Evolutionary conservation across 192 early-diverging fungal genomes (phyloP).

Genomic region (Coemansia sp.): DNA sequence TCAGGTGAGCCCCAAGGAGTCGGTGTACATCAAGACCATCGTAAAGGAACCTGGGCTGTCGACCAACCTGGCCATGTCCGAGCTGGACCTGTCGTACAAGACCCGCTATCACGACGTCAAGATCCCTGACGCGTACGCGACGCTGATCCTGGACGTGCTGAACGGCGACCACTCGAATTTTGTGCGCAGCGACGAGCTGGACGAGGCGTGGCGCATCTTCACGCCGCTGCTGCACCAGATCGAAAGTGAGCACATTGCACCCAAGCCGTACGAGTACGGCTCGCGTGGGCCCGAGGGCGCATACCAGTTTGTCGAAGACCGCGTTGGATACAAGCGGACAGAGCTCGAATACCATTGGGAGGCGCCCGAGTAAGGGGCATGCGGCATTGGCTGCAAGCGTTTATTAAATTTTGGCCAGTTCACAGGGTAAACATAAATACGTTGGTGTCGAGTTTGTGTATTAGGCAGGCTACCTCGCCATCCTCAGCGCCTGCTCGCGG

Average conservation of each 20-base stretch:
- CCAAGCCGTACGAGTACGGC: constrained; percentile 76
- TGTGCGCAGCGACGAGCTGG: constrained; percentile 88
- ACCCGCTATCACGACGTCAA: constrained; percentile 79
- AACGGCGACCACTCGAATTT: constrained; percentile 95
- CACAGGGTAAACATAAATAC: too few relatives aligned
- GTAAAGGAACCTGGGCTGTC: constrained; percentile 93
- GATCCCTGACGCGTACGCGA: constrained; percentile 98
- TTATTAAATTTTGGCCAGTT: too few relatives aligned
- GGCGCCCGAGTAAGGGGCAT: constrained; percentile 21
- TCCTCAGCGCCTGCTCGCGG: constrained; percentile 55
- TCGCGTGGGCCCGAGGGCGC: constrained; percentile 75
- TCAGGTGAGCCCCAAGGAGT: constrained; percentile 91
- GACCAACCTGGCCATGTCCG: constrained; percentile 76
- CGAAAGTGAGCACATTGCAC: constrained; percentile 61
- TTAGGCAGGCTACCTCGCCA: constrained; percentile 8
- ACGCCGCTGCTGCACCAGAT: constrained; percentile 92
- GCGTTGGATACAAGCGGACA: constrained; percentile 49
- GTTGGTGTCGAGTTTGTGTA: too few relatives aligned
- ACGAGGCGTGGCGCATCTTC: constrained; percentile 97
- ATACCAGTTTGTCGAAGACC: constrained; percentile 60
- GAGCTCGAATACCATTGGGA: constrained; percentile 51
- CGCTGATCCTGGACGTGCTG: constrained; percentile 86
- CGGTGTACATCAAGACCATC: constrained; percentile 96
- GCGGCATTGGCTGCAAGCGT: neutral
- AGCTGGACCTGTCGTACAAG: constrained; percentile 90